Percentiles rank a stretch among this genome's conserved stretches.
Conservation (phyloP, 768 basidiomycete species). For the Trametes villosa region DNA sequence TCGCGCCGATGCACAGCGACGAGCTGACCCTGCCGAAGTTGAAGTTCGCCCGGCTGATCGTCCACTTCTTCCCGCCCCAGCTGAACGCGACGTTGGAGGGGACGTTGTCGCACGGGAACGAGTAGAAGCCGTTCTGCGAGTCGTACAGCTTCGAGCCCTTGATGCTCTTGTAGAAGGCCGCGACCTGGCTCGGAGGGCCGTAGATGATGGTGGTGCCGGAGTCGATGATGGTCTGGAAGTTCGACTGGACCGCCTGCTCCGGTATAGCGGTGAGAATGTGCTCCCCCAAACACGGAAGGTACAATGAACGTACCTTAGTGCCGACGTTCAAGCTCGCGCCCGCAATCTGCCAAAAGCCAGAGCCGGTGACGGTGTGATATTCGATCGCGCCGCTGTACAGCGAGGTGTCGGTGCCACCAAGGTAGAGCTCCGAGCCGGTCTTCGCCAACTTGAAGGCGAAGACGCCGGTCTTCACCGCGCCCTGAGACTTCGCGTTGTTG, state of each 20-base stretch:
- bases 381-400: constrained; percentile 40
- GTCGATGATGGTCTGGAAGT: constrained; percentile 32
- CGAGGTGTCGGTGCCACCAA: constrained; percentile 42
- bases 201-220: constrained; percentile 39
- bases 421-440: constrained; percentile 37
- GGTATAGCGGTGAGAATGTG: not conserved
- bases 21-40: constrained; percentile 29
- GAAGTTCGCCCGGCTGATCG: constrained; percentile 26
- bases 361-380: constrained; percentile 29
- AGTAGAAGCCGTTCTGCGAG: constrained; percentile 30
- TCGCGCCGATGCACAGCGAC: constrained; percentile 30
- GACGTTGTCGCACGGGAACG: constrained; percentile 25
- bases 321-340: constrained; percentile 18
- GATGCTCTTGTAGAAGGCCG: constrained; percentile 31
- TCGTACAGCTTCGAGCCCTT: constrained; percentile 29
- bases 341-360: constrained; percentile 36
- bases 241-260: constrained; percentile 4
- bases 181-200: constrained; percentile 29
- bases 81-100: constrained; percentile 25
- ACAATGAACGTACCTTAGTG: not conserved
- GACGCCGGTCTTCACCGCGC: constrained; percentile 23
- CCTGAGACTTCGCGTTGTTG: constrained; percentile 27
- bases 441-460: constrained; percentile 37
- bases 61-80: constrained; percentile 30
- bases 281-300: not conserved